Evolutionary conservation across 2,329 filamentous ascomycete species (phyloP), one percentile per base, ranked within the genome.

Genomic region (Neofusicoccum laricinum): DNA sequence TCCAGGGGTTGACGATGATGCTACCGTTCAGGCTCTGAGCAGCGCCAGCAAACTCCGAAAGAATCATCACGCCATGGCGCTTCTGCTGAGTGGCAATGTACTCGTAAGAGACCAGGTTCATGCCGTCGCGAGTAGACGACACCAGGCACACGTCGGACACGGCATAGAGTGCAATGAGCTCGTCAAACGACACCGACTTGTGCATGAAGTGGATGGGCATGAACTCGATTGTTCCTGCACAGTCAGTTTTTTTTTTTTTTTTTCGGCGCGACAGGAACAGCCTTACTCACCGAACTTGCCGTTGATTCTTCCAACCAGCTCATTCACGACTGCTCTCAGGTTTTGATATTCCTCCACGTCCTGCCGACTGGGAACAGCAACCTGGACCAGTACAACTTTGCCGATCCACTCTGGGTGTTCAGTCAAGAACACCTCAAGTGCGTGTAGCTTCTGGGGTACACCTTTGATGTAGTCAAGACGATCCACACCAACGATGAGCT

Each of bases 161-260:
- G 15, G 92, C 91, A 75, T 98, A 98, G 8, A 98, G 85, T 0
- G 93, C 93, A 57, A 96, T 93, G 40, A 99, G 87, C 79, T 98
- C 95, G 70, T 97, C 93, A 71, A 98, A 97, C 55, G 88, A 88
- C 73, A 98, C 93, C 4, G 92, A 96, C 80, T 97, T 96, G 81
- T 98, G 95, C 72, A 98, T 88, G 81, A 97, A 98, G 79, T 98
- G 95, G 71, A 99, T 98, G 0, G 95, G 95, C 90, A 96, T 97
- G 81, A 97, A 98, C 78, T 98, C 94, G 72, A 98, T 90, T 36
- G 93, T 97, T 76, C 94, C 84, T 86, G 64, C 17, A 10, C 10
- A 32, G 36, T 64, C 34, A 64, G 62, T 30, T 11, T 30, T 6
- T 2, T 53, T 30, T 11, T 30, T 6, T 2, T 53, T 32, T 15